Evolutionary conservation across 225 moss, liverwort and hornwort species (phyloP).

Genomic region (Physcomitrellopsis africana): DNA sequence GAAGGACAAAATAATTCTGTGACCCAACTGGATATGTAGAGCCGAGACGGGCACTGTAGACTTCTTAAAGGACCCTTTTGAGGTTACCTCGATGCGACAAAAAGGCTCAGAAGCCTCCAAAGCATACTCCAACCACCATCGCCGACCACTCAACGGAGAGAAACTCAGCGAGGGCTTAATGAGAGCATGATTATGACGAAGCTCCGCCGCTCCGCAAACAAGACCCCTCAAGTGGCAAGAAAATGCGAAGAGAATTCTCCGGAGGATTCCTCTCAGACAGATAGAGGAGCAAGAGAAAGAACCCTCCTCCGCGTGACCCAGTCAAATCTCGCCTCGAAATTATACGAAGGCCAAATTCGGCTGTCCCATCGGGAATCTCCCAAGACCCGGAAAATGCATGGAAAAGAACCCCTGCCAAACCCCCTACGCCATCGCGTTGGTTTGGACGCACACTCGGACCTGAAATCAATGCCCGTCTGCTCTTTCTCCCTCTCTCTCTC

Average conservation of each 20-base stretch:
- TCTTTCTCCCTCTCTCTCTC: too few species aligned
- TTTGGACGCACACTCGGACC: too few species aligned
- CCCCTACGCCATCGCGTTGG: too few species aligned
- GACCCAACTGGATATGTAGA: not conserved
- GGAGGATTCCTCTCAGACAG: not conserved
- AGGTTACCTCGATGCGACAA: not conserved
- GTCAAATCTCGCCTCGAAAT: not conserved
- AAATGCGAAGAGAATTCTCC: not conserved
- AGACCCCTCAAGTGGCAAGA: not conserved
- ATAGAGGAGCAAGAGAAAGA: not conserved
- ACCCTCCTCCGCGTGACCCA: not conserved
- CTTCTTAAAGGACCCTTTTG: conserved; percentile 13
- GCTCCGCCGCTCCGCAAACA: conserved; percentile 1
- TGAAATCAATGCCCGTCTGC: too few species aligned
- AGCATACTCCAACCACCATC: not conserved
- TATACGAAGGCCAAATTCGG: not conserved
- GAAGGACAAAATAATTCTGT: not conserved
- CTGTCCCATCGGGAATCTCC: not conserved
- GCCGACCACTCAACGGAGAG: not conserved
- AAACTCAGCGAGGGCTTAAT: not conserved
- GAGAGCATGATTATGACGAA: conserved; percentile 18
- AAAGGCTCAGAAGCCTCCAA: not conserved
- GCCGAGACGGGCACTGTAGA: conserved; percentile 10
- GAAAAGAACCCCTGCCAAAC: too few species aligned
- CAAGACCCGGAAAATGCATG: not conserved